A percentile compares a stretch with the other conserved stretches of the same genome.
Evolutionary conservation across 1,284 basidiomycete genomes (phyloP).

Genomic region (Ustilago crameri): DNA sequence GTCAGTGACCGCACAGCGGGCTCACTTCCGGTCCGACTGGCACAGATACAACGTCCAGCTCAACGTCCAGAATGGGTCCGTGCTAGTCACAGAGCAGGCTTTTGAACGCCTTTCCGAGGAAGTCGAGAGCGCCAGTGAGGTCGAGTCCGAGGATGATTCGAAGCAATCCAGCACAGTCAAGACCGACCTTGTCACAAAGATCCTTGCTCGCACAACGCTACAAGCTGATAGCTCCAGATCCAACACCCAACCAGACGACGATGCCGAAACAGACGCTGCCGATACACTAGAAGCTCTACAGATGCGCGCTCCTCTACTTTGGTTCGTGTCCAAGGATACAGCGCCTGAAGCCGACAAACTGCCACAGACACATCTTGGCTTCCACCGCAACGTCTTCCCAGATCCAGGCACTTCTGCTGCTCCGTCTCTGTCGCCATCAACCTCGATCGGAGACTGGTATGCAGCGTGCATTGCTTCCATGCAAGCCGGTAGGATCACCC

Average conservation of each 20-base stretch:
- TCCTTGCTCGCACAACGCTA: slow-evolving; percentile 47
- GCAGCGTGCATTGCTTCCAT: slow-evolving; percentile 71
- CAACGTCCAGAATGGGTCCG: slow-evolving; percentile 22
- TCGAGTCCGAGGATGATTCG: slow-evolving; percentile 39
- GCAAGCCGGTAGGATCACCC: slow-evolving; percentile 47
- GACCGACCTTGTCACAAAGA: slow-evolving; percentile 51
- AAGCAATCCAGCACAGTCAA: slow-evolving; percentile 18
- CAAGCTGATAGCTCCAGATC: background rate
- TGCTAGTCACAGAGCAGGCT: slow-evolving; percentile 33
- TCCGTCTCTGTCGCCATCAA: slow-evolving; percentile 11
- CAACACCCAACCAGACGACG: slow-evolving; percentile 13
- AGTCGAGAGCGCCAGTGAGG: slow-evolving; percentile 42
- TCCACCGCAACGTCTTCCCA: slow-evolving; percentile 82
- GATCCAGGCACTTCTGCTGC: slow-evolving; percentile 63
- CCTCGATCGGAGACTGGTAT: slow-evolving; percentile 31
- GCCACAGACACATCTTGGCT: slow-evolving; percentile 83
- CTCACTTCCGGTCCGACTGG: slow-evolving; percentile 95
- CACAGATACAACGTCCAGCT: slow-evolving; percentile 94
- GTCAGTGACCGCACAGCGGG: slow-evolving; percentile 82
- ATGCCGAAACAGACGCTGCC: slow-evolving; percentile 59
- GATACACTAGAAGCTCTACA: slow-evolving; percentile 73
- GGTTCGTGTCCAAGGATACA: slow-evolving; percentile 82
- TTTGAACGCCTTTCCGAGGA: slow-evolving; percentile 54
- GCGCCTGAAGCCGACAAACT: slow-evolving; percentile 56
- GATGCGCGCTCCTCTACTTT: slow-evolving; percentile 74